Base-by-base conservation (phyloP, 78 protist genomes). In the Pigoraptor vietnamica region DNA sequence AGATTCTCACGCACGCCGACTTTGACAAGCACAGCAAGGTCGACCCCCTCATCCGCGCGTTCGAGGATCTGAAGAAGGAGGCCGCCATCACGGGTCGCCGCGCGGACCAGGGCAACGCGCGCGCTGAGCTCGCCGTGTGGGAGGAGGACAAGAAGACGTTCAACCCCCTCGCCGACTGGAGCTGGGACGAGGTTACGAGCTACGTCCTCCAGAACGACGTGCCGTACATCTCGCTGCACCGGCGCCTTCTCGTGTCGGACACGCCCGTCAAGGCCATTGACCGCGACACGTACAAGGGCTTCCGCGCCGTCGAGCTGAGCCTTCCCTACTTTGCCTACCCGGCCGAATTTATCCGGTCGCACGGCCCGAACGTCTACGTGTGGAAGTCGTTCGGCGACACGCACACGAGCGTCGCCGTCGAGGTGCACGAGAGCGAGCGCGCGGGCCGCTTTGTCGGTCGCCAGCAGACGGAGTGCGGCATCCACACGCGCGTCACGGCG, bases 161-260 rank as follows among this genome's bases (percentile, higher is more conserved):
- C 88, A 93, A 93, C 40, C 95, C 95, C 24, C 91, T 93, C 23
- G 95, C 95, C 40, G 90, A 40, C n/a, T 93, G 95, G 95, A 79
- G 91, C 38, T 93, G 95, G 95, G 29, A 86, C 25, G 92, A 93
- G 14, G 93, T 93, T 1, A 23, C 34, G 92, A 89, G 81, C 32
- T 93, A 90, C 24, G 92, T 82, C 33, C 37, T 87, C 24, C 24
- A 29, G 2, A 32, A 90, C 86, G 19, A 81, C 35, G 94, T 93
- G 79, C 94, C 94, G 2, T 93, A 87, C 56, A 93, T 89, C 81
- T 33, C 87, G 2, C 87, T 84, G 37, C 94, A 93, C 94, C 24
- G 37, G 35, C 19, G 25, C 38, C 34, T 93, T 23, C 35, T 25
- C 40, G 37, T 89, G 67, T 24, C 90, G 32, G 87, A 90, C 86